Evolutionary conservation across 345 rosid species (phyloP), one percentile per base, ranked within the genome.

Genomic region (Limnanthes douglasii): DNA sequence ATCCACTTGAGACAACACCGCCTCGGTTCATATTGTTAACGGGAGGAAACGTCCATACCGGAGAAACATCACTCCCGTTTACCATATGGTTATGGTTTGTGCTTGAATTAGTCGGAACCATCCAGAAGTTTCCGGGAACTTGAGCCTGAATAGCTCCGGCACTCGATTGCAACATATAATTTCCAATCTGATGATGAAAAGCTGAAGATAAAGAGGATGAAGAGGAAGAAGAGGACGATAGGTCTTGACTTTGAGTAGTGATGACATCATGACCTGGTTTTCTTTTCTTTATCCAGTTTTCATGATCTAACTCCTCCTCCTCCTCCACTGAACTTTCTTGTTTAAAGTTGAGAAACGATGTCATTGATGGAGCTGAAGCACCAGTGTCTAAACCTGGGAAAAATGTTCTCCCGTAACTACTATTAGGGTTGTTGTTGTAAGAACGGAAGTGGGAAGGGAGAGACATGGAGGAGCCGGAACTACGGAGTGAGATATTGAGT

Each of bases 111-210:
- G 78, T 78, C 10, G 95, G 44, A 6, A 78, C 46, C 95, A 88
- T 88, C 98, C 94, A 88, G 53, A 88, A 73, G 48, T 88, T 88
- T 0, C 75, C 88, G 4, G 97, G 94, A 28, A 74, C 64, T 42
- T 81, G 90, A 0, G 64, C 56, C 11, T 82, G 70, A 12, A 75
- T 59, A 8, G 73, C 50, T 2, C 84, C 85, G 0, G 76, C 34
- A 30, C 63, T 75, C 1, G 94, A 70, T 43, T 81, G 92, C 59
- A 74, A 31, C 51, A 77, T 50, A 41, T 78, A 71, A 24, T 53
- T 60, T 1, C 86, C 90, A 46, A 74, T 52, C 50, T 75, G 93
- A 31, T 76, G 77, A 31, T 75, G 93, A 20, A 57, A n/a, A n/a
- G n/a, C n/a, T n/a, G n/a, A n/a, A n/a, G n/a, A n/a, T n/a, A n/a